Evolutionary conservation across 208 protist species (phyloP).

Genomic region (Acanthamoeba lenticulata): DNA sequence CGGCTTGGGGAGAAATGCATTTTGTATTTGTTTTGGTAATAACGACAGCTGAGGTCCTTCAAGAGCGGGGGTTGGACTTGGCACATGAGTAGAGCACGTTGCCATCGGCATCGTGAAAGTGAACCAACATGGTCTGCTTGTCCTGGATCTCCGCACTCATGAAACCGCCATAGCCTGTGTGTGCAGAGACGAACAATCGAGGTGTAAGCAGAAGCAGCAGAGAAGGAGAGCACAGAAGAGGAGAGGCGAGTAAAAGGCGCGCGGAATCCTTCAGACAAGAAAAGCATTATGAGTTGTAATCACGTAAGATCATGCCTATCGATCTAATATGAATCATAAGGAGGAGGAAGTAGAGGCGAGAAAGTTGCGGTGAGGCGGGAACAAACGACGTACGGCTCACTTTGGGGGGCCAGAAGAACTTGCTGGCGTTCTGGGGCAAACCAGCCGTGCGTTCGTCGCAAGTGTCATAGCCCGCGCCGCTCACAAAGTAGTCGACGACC

Average conservation of each 20-base stretch:
- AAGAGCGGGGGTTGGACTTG: slow-evolving; percentile 14
- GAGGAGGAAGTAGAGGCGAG: not conserved
- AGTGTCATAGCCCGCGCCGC: not conserved
- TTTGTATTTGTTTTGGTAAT: too few relatives aligned
- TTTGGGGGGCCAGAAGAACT: slow-evolving; percentile 51
- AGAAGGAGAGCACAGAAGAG: not conserved
- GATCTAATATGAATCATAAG: slow-evolving; percentile 30
- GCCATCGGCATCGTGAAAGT: not conserved
- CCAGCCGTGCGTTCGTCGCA: not conserved
- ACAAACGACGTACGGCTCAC: not conserved
- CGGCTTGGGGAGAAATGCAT: too few relatives aligned
- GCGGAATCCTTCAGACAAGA: not conserved
- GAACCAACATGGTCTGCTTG: not conserved
- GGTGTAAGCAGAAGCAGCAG: not conserved
- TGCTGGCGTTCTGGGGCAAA: slow-evolving; percentile 11
- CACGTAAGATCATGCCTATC: slow-evolving; percentile 41
- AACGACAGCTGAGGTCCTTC: too few relatives aligned
- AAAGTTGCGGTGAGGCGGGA: not conserved
- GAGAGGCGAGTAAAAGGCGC: not conserved
- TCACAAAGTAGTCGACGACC: not conserved
- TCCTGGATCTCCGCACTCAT: not conserved
- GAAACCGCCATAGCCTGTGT: not conserved
- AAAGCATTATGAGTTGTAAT: not conserved
- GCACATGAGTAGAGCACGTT: not conserved
- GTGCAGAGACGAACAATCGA: not conserved